Base-by-base conservation (phyloP, 2,329 filamentous ascomycete genomes). In the Colletotrichum sp. region DNA sequence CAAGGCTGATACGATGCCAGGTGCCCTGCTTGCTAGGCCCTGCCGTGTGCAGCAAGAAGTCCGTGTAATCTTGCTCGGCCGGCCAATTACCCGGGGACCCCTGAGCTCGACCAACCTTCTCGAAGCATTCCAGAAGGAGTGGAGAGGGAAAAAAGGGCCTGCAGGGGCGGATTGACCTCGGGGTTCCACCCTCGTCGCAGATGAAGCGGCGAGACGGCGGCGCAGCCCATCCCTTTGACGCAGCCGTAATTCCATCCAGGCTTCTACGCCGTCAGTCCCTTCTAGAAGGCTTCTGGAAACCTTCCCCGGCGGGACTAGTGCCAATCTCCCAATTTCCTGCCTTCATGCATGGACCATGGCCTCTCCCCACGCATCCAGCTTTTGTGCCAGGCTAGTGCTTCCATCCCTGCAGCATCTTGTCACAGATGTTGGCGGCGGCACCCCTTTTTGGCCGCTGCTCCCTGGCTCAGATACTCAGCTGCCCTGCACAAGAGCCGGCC, bases 201-300 rank as follows among this genome's bases (percentile, higher is more conserved):
- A 76, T 76, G 74, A 75, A 75, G 75, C 72, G 19, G 65, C 74
- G 57, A 68, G 34, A 73, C 71, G 65, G 65, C 70, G 70, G 74
- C 74, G 65, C 70, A 76, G 70, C 44, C 15, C 70, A 55, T 65
- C 64, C 70, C 70, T 76, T 69, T 74, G 70, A 73, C 59, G 64
- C 74, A 64, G 63, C 28, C 34, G 57, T 68, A 73, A 73, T 77
- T 63, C 74, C 64, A 67, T 55, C 22, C n/a, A 52, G 48, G 39
- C 39, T 76, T 72, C 57, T 63, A 63, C 65, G 68, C 71, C 65
- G 36, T 71, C 68, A 52, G 55, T 68, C 30, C 48, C 65, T 78
- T 77, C 70, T 63, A 75, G 79, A 81, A 81, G 78, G 72, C 79
- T 85, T 85, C 84, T 81, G 80, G 84, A 85, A 85, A 78, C 80